Base-by-base conservation (phyloP, 2,329 filamentous ascomycete species). In the Fusarium concolor region DNA sequence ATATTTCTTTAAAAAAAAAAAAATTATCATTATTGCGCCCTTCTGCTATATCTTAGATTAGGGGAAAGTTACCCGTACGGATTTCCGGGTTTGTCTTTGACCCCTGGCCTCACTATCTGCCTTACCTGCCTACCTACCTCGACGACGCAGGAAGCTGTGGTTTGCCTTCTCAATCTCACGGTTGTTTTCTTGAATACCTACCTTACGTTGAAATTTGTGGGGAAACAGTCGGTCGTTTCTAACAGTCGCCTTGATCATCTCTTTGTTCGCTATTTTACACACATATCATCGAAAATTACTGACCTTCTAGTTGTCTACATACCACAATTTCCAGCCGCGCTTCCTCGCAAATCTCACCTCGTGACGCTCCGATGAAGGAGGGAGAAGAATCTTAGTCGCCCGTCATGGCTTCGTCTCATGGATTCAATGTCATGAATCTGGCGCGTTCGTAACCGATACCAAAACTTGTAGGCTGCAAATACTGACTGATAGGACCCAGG, bases 341-440 rank as follows among this genome's bases (percentile, higher is more conserved):
- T 60, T 56, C 50, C 12, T 51, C 28, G 39, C 11, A 20, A 44
- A 38, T 44, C 51, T 54, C 56, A 31, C 22, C 24, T 39, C 38
- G 37, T 22, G 39, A 65, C 28, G 35, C 28, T 50, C 56, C 42
- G 18, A 63, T 56, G 38, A 67, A 38, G 18, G 24, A 54, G 26
- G 24, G 37, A 22, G 18, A 53, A 55, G 22, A 44, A 53, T 29
- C 56, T 60, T 71, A 65, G 50, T 52, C 53, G 70, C 43, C 46
- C 56, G 70, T 43, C 33, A 80, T 80, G 79, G 64, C 75, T 10
- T 75, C 76, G 15, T 74, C 73, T 52, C 76, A 79, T 50, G 74
- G 66, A 31, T 73, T 72, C 20, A 78, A 75, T n/a, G 76, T 80
- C 44, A 77, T 76, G 67, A 76, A 70, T 54, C 63, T 80, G 47